These are phyloP conservation scores for Pyrenophora graminea DNA, from an alignment of 2,329 filamentous ascomycete species.

Conservation along the genomic window DNA sequence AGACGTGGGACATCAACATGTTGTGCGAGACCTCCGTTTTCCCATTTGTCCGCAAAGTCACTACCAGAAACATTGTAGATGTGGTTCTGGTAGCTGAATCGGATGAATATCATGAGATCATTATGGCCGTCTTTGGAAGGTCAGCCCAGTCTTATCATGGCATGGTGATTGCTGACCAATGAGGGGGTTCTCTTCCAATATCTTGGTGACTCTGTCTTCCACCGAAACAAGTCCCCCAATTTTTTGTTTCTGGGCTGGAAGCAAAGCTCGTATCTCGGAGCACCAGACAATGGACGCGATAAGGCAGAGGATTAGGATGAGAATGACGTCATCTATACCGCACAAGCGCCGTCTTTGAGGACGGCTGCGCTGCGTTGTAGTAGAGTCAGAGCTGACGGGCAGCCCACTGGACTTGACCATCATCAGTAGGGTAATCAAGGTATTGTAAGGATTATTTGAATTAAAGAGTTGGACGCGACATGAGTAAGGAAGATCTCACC, in stretches of 20 bases:
- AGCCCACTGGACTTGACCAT: slow-evolving; percentile 17
- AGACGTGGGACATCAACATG: slow-evolving; percentile 84
- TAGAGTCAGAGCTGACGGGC: not conserved
- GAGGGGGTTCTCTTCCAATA: slow-evolving; percentile 46
- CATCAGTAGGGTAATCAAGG: not conserved
- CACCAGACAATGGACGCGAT: slow-evolving; percentile 12
- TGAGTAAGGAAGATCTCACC: slow-evolving; percentile 9
- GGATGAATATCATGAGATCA: slow-evolving; percentile 78
- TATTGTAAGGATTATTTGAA: not conserved
- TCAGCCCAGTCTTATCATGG: slow-evolving; percentile 22
- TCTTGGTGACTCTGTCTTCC: slow-evolving; percentile 40
- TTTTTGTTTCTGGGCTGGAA: slow-evolving; percentile 2
- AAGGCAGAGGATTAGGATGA: slow-evolving; percentile 7
- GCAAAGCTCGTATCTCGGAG: not conserved
- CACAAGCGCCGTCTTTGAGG: slow-evolving; percentile 1
- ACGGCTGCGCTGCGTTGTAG: not conserved
- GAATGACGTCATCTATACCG: not conserved
- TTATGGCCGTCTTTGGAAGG: slow-evolving; percentile 76
- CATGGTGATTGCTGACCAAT: slow-evolving; percentile 41
- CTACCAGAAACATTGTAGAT: slow-evolving; percentile 63
- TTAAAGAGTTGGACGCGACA: not conserved
- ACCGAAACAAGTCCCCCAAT: slow-evolving; percentile 18
- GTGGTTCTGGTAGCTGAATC: slow-evolving; percentile 70
- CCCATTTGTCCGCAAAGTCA: slow-evolving; percentile 75
- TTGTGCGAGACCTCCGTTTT: slow-evolving; percentile 66